Evolutionary conservation across 1,284 basidiomycete species (phyloP), one percentile per base, ranked within the genome.

Genomic region (Coniferiporia sulphurascens): DNA sequence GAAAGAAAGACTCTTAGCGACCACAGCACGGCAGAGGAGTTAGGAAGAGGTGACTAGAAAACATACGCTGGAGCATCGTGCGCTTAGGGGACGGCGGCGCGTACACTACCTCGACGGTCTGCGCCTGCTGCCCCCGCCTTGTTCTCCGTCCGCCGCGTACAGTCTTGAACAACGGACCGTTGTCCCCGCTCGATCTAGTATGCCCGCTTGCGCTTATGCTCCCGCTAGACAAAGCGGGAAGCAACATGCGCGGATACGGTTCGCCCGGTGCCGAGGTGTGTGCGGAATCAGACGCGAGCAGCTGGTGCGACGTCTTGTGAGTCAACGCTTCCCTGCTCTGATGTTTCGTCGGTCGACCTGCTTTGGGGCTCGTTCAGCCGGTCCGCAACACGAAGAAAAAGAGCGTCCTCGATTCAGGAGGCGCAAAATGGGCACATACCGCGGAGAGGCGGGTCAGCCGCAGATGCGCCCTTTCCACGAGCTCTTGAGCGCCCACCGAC

Each of bases 21-120:
- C 34, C 32, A 19, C 34, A 35, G 22, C 49, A 52, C 27, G 35
- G 55, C 13, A 21, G 55, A 7, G 48, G 49, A 48, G 48, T 48
- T 57, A 17, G 17, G 17, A n/a, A n/a, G 55, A 12, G 51, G 61
- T 62, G 27, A 49, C 51, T 22, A 54, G 55, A 36, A 58, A 48
- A 64, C 60, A 43, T 55, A 74, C 72, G 69, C 54, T 72, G 65
- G 55, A 74, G 64, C 73, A 76, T 74, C 5, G 72, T 68, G 19
- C 74, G 68, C 48, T 74, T 72, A 60, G 64, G 63, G 49, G 48
- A 54, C 15, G 46, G 45, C 12, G 60, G 60, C 12, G 46, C 48
- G 34, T 62, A 58, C 1, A 52, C 58, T 12, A 55, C 38, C 38
- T 56, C 55, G 21, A 43, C 52, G 3, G 45, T 43, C 17, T 48